Percentiles rank a stretch among this genome's conserved stretches.
Evolutionary conservation across 441 rosid species (phyloP).

Genomic region (Breynia disticha): DNA sequence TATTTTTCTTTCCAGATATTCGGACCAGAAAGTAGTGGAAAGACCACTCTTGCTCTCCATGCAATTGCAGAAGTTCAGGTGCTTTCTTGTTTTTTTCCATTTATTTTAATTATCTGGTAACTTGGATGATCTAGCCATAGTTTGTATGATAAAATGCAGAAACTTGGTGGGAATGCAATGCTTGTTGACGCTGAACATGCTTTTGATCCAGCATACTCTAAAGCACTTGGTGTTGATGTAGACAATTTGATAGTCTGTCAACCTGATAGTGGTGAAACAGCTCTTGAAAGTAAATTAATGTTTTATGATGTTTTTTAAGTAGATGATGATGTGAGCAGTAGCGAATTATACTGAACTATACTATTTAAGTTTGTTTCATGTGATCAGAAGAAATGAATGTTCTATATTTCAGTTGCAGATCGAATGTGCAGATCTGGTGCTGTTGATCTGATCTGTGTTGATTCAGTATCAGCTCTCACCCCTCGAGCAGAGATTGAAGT

Average conservation of each 20-base stretch:
- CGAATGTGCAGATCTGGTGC: conserved; percentile 99
- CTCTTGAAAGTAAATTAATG: conserved; percentile 63
- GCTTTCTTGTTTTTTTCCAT: conserved; percentile 4
- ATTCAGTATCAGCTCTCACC: conserved; percentile 94
- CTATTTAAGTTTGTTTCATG: conserved; percentile 4
- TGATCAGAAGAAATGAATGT: background rate
- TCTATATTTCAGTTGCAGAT: conserved; percentile 68
- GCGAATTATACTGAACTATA: background rate
- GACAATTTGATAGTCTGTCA: conserved; percentile 89
- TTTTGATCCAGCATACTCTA: conserved; percentile 93
- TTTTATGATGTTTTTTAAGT: conserved; percentile 9
- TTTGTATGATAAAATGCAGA: conserved; percentile 35
- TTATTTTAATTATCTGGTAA: no score
- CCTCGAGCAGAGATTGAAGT: conserved; percentile 99
- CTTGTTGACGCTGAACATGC: conserved; percentile 99
- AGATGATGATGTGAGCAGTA: conserved; percentile 1
- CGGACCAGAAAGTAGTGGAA: conserved; percentile 98
- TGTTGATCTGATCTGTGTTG: conserved; percentile 82
- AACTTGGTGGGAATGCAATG: conserved; percentile 91
- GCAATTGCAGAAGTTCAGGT: conserved; percentile 99
- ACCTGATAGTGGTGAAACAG: conserved; percentile 97
- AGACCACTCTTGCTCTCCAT: conserved; percentile 93
- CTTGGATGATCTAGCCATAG: no score
- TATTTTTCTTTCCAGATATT: conserved; percentile 48
- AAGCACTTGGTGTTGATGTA: conserved; percentile 85